phyloP scores from a whole-genome alignment of 108 stramenopile genomes.

The Aurantiochytrium sp. region DNA sequence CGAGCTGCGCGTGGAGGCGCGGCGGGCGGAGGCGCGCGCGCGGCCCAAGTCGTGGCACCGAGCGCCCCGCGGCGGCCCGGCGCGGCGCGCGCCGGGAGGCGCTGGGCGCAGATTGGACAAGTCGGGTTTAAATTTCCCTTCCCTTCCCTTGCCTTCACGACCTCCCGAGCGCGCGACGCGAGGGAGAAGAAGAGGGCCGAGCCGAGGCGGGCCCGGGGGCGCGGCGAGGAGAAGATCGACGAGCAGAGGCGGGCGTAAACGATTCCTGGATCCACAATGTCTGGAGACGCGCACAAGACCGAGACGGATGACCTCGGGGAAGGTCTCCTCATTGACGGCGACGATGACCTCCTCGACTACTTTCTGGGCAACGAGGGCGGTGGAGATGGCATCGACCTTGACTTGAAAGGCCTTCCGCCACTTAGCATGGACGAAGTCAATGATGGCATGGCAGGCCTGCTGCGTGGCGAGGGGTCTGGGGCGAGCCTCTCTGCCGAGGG shows the following conservation, averaged over 20 bases:
- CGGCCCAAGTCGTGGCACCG: too few species aligned
- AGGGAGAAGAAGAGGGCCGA: not conserved
- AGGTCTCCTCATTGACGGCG: not conserved
- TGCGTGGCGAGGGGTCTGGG: not conserved
- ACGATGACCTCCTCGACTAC: slow-evolving; percentile 14
- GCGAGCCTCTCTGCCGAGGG: not conserved
- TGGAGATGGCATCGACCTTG: not conserved
- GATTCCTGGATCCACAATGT: too few species aligned
- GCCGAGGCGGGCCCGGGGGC: not conserved
- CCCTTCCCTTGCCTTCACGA: too few species aligned
- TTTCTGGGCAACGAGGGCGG: not conserved
- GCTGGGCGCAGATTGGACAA: too few species aligned
- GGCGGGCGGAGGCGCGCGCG: too few species aligned
- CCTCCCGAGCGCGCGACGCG: too few species aligned
- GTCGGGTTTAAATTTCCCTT: too few species aligned
- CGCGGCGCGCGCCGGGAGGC: too few species aligned
- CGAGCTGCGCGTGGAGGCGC: too few species aligned
- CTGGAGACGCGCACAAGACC: not conserved
- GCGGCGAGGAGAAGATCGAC: not conserved
- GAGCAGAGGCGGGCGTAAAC: not conserved
- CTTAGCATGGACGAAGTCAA: not conserved
- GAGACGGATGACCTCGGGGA: not conserved
- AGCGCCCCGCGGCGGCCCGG: too few species aligned
- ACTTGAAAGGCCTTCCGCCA: not conserved
- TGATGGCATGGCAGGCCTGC: not conserved